A percentile compares a stretch with the other conserved stretches of the same genome.
phyloP scores from a whole-genome alignment of 345 rosid species.

The Brassica cretica region DNA sequence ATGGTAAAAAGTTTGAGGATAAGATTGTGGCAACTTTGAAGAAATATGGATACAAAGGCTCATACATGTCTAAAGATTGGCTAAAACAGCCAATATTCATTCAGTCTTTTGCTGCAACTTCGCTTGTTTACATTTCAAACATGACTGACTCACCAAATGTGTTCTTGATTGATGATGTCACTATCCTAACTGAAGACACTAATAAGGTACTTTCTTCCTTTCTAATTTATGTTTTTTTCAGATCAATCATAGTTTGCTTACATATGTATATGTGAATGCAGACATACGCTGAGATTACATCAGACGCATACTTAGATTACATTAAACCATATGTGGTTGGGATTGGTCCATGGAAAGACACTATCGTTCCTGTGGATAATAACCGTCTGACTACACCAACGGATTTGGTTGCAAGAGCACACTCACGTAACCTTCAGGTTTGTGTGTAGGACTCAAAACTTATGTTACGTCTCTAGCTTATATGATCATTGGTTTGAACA shows the following conservation, averaged over 20 bases:
- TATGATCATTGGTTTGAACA: not conserved
- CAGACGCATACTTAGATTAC: conserved; percentile 69
- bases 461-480: not conserved
- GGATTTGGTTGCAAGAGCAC: conserved; percentile 88
- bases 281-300: conserved; percentile 88
- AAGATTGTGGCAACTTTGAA: conserved; percentile 65
- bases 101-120: conserved; percentile 95
- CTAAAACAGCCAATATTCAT: conserved; percentile 75
- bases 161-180: conserved; percentile 76
- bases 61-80: conserved; percentile 86
- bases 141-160: conserved; percentile 75
- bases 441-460: not conserved
- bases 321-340: conserved; percentile 81
- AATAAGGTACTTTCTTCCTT: conserved; percentile 57
- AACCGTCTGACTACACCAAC: conserved; percentile 67
- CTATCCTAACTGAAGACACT: conserved; percentile 77
- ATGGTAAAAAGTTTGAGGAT: conserved; percentile 77
- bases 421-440: conserved; percentile 78
- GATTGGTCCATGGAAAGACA: conserved; percentile 99
- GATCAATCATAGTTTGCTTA: not conserved
- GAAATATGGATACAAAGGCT: conserved; percentile 80
- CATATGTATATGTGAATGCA: conserved; percentile 41
- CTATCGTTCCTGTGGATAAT: conserved; percentile 66
- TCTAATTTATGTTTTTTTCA: not conserved
- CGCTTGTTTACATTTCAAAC: conserved; percentile 64